Base-by-base conservation (phyloP, 1,139 yeast genomes). In the Geotrichum phurueaensis region DNA sequence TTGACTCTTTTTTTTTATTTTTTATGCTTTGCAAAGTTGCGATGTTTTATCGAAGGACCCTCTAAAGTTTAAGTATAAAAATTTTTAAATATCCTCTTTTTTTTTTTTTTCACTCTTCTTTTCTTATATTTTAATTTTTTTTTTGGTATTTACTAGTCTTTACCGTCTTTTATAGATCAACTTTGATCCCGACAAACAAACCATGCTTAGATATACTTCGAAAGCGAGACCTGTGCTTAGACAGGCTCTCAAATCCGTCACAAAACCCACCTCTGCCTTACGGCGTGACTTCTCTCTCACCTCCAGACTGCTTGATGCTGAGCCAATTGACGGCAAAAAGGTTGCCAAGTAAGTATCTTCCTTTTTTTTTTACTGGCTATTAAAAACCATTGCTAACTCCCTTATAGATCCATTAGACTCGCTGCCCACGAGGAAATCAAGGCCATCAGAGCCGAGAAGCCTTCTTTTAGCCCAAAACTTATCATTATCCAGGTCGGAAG, bases 401-500 rank as follows among this genome's bases (percentile, higher is more conserved):
- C 43, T 23, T 39, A 7, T 20, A 66, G 64, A 56, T 45, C 61
- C 22, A 69, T 71, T 50, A 71, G 75, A 27, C 53, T 58, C 15
- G 65, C 61, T 7, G 62, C 70, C 52, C 62, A 65, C 25, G 61
- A 52, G 18, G 85, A 85, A 61, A 84, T 89, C 69, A 66, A 70
- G 10, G 73, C 74, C 51, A 71, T 84, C 66, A 84, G 84, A 71
- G 67, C 77, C 22, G 73, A 76, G 62, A 79, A 81, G 68, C 78
- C 84, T 27, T 80, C 79, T 59, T 92, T 91, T 78, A 79, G 79
- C 68, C 97, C 99, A 31, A 81, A 82, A 61, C 79, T 95, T 72
- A 81, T 88, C 58, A 92, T 94, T 68, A 80, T 94, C 67, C 99
- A 95, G 76, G 96, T 94, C 20, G 98, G 98, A 60, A 81, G 79